Base-by-base conservation (phyloP, 2,329 filamentous ascomycete genomes). In the Xylariaceae sp. region DNA sequence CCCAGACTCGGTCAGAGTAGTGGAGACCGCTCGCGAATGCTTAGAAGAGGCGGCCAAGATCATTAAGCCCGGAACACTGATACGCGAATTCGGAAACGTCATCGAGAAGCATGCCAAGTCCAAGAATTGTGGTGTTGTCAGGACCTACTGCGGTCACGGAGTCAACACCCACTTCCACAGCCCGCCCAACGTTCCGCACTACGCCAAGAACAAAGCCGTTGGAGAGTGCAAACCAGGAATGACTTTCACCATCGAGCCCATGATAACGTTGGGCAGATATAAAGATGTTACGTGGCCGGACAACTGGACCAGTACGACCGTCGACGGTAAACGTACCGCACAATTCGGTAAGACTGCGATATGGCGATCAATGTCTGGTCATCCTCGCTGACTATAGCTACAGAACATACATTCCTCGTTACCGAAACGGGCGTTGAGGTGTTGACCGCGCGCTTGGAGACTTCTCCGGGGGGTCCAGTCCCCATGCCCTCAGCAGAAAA, bases 231-330 rank as follows among this genome's bases (percentile, higher is more conserved):
- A 97, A 75, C 87, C 90, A 0, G 94, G 94, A 48, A 97, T 97
- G 91, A 96, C 91, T 59, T 99, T 99, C 66, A 99, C 94, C 0
- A 99, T 99, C 56, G 94, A 99, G 75, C 94, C 94, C 14, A 99
- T 99, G 94, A 92, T 99, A 68, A 91, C 90, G 39, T 72, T 97
- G 50, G 94, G 94, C 53, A 92, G 89, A 55, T 89, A 96, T 72
- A 84, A 84, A 57, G 94, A 99, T 67, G 88, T 94, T 69, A 97
- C 91, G 0, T 99, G 94, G 94, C 94, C 94, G 0, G 94, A 99
- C 69, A 90, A 97, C 75, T 99, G 94, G 94, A 99, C 94, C 1
- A 96, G 91, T 71, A 89, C 90, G 5, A 99, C 94, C 0, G 82
- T 86, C 51, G 94, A 99, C 69, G 94, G 94, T 46, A 89, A 88